Evolutionary conservation across 441 rosid genomes (phyloP), one percentile per base, ranked within the genome.

Genomic region (Adansonia madagascariensis): DNA sequence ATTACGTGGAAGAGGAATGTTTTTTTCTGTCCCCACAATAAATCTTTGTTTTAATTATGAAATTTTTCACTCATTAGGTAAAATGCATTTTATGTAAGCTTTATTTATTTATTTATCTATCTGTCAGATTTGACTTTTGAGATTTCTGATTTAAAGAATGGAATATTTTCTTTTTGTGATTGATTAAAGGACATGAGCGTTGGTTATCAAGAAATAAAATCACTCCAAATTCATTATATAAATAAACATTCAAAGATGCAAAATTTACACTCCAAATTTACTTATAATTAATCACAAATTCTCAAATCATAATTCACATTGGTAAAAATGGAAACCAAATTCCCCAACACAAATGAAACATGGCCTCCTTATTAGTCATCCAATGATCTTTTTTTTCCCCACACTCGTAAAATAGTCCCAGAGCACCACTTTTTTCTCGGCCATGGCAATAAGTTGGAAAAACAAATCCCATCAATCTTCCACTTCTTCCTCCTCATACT

Each of bases 401-500:
- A 35, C 41, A 35, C 6, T 35, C 41, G 6, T 35, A 62, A 31
- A 31, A 14, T 62, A 9, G 5, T 22, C 6, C 12, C 35, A 14
- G 24, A 69, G 3, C 56, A 50, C 41, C 73, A 50, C 3, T 39
- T 62, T 64, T n/a, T 8, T 8, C 2, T 70, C n/a, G 43, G 44
- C 74, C 9, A 50, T 2, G 18, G 20, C 74, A 0, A 14, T 0
- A 50, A 10, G 8, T 67, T 1, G 6, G 7, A 24, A 61, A 62
- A 46, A 47, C 47, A 15, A 27, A 4, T 2, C 0, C 10, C 76
- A 0, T 47, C 47, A 46, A 24, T 66, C 52, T 50, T 52, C 49
- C 72, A 6, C 53, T 6, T 75, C 78, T 0, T 74, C 77, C 15
- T 71, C 75, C 18, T 75, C 78, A 12, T 64, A 75, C 52, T 43